Percentiles rank a stretch among this genome's conserved stretches.
Conservation (phyloP, 83 land plant species). For the Thuja plicata region DNA sequence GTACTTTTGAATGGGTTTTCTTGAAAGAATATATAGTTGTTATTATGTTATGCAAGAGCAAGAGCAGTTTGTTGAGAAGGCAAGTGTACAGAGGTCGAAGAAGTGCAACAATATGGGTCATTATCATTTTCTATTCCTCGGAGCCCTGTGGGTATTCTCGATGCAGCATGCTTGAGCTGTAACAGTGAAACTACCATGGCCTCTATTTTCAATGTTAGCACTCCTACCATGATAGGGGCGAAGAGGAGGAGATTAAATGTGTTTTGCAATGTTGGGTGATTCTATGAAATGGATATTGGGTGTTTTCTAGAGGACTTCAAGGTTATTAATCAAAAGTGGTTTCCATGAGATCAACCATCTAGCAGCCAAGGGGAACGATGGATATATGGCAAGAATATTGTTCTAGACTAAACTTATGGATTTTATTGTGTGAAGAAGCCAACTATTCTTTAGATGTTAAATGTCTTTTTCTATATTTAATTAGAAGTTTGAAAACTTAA, state of each 20-base stretch:
- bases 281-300: background rate
- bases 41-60: conserved; percentile 18
- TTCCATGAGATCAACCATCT: background rate
- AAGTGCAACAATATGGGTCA: conserved; percentile 1
- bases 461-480: no score
- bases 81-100: background rate
- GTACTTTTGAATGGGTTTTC: conserved; percentile 10
- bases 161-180: conserved; percentile 28
- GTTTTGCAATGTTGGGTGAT: background rate
- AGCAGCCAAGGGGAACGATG: background rate
- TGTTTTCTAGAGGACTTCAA: background rate
- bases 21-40: conserved; percentile 20
- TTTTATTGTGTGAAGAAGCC: no score
- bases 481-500: no score
- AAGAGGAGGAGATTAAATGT: background rate
- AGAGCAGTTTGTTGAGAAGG: conserved; percentile 9
- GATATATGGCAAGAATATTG: no score
- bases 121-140: conserved; percentile 6
- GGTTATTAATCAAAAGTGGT: background rate
- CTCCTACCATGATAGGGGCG: background rate
- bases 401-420: no score
- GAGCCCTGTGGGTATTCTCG: conserved; percentile 39
- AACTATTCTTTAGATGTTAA: no score
- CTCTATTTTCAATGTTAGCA: background rate
- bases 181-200: conserved; percentile 18